Percentiles rank a stretch among this genome's conserved stretches.
These are phyloP conservation scores for Coemansia sp. DNA, from an alignment of 192 early-diverging fungal genomes.

Conservation along the genomic window DNA sequence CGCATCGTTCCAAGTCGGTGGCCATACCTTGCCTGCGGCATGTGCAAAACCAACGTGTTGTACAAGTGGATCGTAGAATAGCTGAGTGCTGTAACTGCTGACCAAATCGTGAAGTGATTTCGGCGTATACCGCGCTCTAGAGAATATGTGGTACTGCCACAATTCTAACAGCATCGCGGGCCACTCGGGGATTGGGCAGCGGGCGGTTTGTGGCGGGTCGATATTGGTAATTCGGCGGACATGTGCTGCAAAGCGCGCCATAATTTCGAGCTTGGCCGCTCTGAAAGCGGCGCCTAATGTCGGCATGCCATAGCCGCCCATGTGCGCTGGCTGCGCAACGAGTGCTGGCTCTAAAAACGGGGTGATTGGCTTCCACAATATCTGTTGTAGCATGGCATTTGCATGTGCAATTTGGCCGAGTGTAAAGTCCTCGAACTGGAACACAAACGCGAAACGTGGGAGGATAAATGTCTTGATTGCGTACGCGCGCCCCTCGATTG, in stretches of 20 bases:
- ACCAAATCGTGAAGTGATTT: neutral
- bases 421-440: conserved; percentile 12
- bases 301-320: conserved; percentile 4
- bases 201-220: neutral
- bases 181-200: neutral
- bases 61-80: neutral
- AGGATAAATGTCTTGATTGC: conserved; percentile 4
- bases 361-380: neutral
- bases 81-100: neutral
- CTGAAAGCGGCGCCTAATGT: neutral
- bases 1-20: neutral
- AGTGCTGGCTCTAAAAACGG: neutral
- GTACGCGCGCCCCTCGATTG: neutral
- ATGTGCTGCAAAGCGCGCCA: neutral
- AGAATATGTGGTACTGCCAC: neutral
- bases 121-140: neutral
- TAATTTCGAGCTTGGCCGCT: conserved; percentile 7
- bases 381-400: neutral
- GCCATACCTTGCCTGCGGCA: neutral
- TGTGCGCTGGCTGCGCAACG: neutral
- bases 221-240: neutral
- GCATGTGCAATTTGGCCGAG: neutral
- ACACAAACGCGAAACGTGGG: conserved; percentile 1
- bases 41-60: neutral
- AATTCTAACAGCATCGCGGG: neutral